Percentiles rank a stretch among this genome's conserved stretches.
Evolutionary conservation across 2,329 filamentous ascomycete genomes (phyloP).

Genomic region (Pleurostoma richardsiae): DNA sequence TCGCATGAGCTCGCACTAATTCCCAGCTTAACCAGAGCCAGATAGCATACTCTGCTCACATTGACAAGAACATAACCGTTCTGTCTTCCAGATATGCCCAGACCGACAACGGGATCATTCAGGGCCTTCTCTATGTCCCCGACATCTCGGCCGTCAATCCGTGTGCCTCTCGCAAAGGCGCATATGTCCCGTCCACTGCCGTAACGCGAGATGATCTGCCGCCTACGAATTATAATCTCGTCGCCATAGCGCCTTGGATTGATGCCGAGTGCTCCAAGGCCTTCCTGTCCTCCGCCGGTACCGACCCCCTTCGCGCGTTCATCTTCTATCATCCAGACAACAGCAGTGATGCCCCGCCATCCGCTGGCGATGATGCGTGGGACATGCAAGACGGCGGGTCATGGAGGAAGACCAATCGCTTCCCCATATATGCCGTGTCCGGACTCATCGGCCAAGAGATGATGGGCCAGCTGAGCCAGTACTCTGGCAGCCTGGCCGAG

Average conservation of each 20-base stretch:
- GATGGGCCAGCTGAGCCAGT: constrained; percentile 67
- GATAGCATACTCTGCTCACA: constrained; percentile 47
- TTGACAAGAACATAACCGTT: constrained; percentile 63
- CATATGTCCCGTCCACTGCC: constrained; percentile 69
- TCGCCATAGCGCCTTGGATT: constrained; percentile 86
- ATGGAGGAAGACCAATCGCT: constrained; percentile 71
- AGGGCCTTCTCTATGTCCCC: constrained; percentile 83
- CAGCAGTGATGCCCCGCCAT: constrained; percentile 57
- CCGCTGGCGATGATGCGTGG: constrained; percentile 62
- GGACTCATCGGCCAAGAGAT: constrained; percentile 59
- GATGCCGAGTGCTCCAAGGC: constrained; percentile 65
- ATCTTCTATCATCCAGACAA: constrained; percentile 58
- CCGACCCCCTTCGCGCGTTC: constrained; percentile 56
- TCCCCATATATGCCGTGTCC: constrained; percentile 79
- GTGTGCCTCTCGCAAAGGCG: constrained; percentile 58
- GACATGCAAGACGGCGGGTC: constrained; percentile 59
- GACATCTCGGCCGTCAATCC: constrained; percentile 51
- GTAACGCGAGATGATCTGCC: constrained; percentile 69
- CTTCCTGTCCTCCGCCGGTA: constrained; percentile 60
- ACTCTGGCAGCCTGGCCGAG: constrained; percentile 68
- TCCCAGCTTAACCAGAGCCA: constrained; percentile 22
- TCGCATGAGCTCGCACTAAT: neutral
- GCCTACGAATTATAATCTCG: constrained; percentile 62
- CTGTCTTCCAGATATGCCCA: constrained; percentile 64
- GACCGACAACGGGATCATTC: constrained; percentile 55